Percentiles rank a stretch among this genome's conserved stretches.
Evolutionary conservation across 768 basidiomycete genomes (phyloP).

Genomic region (Kwoniella bestiolae): DNA sequence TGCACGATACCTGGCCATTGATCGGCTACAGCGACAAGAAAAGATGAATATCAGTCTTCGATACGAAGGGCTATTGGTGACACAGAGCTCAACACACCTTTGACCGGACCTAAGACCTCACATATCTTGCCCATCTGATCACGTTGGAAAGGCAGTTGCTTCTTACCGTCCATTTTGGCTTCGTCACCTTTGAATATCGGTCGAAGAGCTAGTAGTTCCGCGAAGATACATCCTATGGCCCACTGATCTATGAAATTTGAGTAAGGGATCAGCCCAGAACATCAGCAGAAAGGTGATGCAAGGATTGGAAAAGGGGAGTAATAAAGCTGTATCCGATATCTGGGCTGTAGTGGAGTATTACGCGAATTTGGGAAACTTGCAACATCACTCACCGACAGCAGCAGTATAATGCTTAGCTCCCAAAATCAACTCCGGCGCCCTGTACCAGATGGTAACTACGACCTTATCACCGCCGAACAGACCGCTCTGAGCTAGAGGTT

Average conservation of each 20-base stretch:
- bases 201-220: constrained; percentile 86
- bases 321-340: no score
- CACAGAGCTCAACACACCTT: constrained; percentile 64
- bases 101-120: constrained; percentile 87
- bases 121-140: constrained; percentile 97
- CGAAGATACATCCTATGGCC: constrained; percentile 98
- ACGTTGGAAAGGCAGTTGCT: constrained; percentile 94
- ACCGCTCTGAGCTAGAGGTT: constrained; percentile 76
- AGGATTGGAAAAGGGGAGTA: no score
- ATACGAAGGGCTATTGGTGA: constrained; percentile 4
- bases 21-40: constrained; percentile 66
- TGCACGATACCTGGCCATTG: constrained; percentile 84
- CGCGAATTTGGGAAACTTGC: no score
- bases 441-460: constrained; percentile 99
- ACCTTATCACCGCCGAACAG: constrained; percentile 95
- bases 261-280: no score
- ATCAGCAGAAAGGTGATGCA: no score
- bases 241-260: constrained; percentile 73
- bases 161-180: constrained; percentile 87
- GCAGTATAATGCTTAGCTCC: constrained; percentile 98
- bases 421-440: constrained; percentile 92
- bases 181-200: constrained; percentile 99
- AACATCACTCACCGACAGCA: constrained; percentile 64
- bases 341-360: no score
- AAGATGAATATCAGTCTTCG: neutral